Conservation (phyloP, 2,329 filamentous ascomycete genomes). For the Scolecobasidium constrictum region DNA sequence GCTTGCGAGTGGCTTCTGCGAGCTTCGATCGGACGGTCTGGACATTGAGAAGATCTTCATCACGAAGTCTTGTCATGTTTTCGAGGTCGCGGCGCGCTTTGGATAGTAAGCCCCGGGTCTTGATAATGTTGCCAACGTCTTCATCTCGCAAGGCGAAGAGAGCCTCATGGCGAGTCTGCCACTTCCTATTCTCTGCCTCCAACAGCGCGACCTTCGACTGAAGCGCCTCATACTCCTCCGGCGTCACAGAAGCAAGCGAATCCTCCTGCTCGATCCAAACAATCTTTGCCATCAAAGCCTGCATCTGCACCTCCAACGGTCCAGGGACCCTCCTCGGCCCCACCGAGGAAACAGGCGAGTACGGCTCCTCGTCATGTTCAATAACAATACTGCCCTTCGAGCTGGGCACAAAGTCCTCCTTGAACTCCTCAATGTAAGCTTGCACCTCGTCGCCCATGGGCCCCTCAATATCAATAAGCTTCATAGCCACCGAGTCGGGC, state of each 20-base stretch:
- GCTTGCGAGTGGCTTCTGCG: slow-evolving; percentile 27
- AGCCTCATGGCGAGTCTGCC: slow-evolving; percentile 27
- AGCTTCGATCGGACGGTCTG: slow-evolving; percentile 27
- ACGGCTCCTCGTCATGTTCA: background rate
- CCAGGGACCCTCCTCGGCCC: slow-evolving; percentile 21
- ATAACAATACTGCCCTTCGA: too few species aligned
- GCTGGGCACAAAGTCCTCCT: too few species aligned
- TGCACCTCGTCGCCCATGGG: background rate
- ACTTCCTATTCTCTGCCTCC: slow-evolving; percentile 25
- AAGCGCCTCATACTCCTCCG: background rate
- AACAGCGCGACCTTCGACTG: slow-evolving; percentile 15
- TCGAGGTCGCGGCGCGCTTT: slow-evolving; percentile 28
- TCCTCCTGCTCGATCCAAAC: slow-evolving; percentile 9
- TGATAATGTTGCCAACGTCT: slow-evolving; percentile 33
- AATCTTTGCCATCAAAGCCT: slow-evolving; percentile 6
- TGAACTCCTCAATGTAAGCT: slow-evolving; percentile 13
- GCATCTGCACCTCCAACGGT: slow-evolving; percentile 28
- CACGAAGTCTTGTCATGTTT: slow-evolving; percentile 27
- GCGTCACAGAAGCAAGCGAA: slow-evolving; percentile 12
- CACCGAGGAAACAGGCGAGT: slow-evolving; percentile 24
- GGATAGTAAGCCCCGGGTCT: slow-evolving; percentile 28
- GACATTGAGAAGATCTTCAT: slow-evolving; percentile 31
- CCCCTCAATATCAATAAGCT: background rate
- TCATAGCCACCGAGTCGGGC: background rate
- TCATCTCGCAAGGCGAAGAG: slow-evolving; percentile 30